Evolutionary conservation across 1,284 basidiomycete species (phyloP), one percentile per base, ranked within the genome.

Genomic region (Coniferiporia weirii): DNA sequence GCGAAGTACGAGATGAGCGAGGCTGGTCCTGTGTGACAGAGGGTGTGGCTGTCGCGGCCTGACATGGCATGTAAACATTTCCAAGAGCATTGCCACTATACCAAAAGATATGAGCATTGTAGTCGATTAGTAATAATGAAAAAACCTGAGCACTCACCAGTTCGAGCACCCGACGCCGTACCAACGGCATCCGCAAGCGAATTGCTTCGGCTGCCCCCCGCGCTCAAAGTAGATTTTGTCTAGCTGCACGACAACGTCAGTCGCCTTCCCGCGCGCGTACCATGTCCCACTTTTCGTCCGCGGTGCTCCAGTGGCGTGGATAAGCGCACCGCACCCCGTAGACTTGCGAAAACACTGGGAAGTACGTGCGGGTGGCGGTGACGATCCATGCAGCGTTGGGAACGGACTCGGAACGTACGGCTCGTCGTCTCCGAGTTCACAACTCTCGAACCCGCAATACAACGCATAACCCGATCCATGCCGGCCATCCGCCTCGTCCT

Each of bases 101-200:
- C 32, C 38, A 49, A n/a, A 49, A 13, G 35, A 13, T 20, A 40
- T 56, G 22, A 60, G 32, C 12, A 22, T 32, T 34, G 27, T 13
- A 48, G 43, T 51, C 15, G 36, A 34, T 15, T 52, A 12, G 36
- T 52, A 44, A n/a, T 43, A 44, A 56, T 45, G 17, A 44, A 36
- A n/a, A 46, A 43, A 56, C 38, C 4, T n/a, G 46, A 35, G 20
- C 13, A 51, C 60, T 55, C 52, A 61, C 60, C 60, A 61, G 34
- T 48, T 56, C 32, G 56, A 50, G 47, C 60, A 61, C 15, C 60
- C 60, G 35, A 61, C 60, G 43, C 60, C 60, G 20, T 61, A 56
- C 60, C 56, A 61, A n/a, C 60, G 48, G 44, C 60, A 61, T 17
- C 60, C 60, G 52, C 60, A 61, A 15, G 60, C 57, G 34, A 61